phyloP scores from a whole-genome alignment of 2,329 filamentous ascomycete genomes.

The Nannizzia gypsea region DNA sequence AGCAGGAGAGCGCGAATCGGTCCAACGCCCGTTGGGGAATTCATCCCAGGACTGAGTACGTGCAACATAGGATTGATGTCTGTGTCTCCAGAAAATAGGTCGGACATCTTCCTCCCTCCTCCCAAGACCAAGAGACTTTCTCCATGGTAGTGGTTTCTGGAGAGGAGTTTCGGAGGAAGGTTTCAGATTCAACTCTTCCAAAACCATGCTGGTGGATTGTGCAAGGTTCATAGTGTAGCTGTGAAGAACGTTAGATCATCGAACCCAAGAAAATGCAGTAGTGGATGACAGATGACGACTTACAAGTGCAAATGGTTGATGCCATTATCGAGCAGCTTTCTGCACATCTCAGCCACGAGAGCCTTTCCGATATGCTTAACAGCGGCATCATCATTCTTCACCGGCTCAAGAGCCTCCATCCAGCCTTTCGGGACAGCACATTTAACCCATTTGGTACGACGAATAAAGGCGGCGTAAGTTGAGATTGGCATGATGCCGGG shows the following conservation, averaged over 20 bases:
- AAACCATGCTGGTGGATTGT: slow-evolving; percentile 82
- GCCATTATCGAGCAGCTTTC: slow-evolving; percentile 67
- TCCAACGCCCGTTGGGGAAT: slow-evolving; percentile 97
- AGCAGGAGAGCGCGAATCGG: slow-evolving; percentile 87
- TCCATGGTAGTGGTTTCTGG: slow-evolving; percentile 89
- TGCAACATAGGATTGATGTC: slow-evolving; percentile 87
- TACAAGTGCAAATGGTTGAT: slow-evolving; percentile 83
- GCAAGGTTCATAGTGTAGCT: slow-evolving; percentile 97
- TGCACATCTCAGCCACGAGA: slow-evolving; percentile 81
- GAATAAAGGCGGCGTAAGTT: slow-evolving; percentile 84
- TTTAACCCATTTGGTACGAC: slow-evolving; percentile 83
- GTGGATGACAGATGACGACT: slow-evolving; percentile 18
- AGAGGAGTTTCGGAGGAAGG: slow-evolving; percentile 66
- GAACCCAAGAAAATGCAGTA: neutral
- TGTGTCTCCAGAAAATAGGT: slow-evolving; percentile 97
- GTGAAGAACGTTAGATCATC: neutral
- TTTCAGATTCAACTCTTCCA: slow-evolving; percentile 76
- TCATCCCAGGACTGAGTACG: slow-evolving; percentile 98
- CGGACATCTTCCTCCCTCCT: slow-evolving; percentile 89
- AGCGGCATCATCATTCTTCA: slow-evolving; percentile 92
- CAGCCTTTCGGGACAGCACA: slow-evolving; percentile 70
- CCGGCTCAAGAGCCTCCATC: slow-evolving; percentile 70
- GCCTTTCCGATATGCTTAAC: slow-evolving; percentile 82
- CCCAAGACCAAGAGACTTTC: slow-evolving; percentile 80
- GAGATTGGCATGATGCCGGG: slow-evolving; percentile 89